Evolutionary conservation across 305 asterid genomes (phyloP), one percentile per base, ranked within the genome.

Genomic region (Striga hermonthica): DNA sequence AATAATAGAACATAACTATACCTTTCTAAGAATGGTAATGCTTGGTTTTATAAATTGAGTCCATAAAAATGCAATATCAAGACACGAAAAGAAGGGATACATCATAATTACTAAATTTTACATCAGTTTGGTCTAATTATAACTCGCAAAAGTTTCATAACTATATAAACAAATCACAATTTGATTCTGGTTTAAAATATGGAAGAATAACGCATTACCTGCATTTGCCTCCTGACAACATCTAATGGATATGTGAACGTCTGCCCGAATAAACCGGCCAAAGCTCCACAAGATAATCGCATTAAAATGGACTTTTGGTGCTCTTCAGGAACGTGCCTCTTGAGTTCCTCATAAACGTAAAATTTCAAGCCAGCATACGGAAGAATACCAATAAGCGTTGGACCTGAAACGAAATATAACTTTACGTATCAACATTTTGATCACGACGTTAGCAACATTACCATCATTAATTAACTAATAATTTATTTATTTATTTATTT

Each of bases 361-460:
- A 93, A 93, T 82, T 90, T 93, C 74, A 93, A 69, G 48, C 99
- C 96, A 68, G 99, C 97, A 62, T 93, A 93, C 34, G 97, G 99
- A 62, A 93, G 94, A 66, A 93, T 93, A 36, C 97, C 98, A 47
- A 88, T 78, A 38, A 93, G 85, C 9, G 98, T 93, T 45, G 98
- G 98, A 68, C 97, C 98, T 90, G 83, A 65, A 64, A n/a, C 44
- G 37, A 57, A 70, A 62, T 14, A n/a, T 45, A 45, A 34, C 35
- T 40, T 59, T 44, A 4, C 12, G 66, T 43, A 70, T 66, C 62
- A 52, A 45, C 2, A 16, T 57, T 64, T 41, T 39, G 49, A 61
- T 48, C 28, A 39, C n/a, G 3, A 35, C 5, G 47, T 50, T 50
- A 8, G 35, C 22, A 6, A 3, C 28, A 49, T 31, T 49, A 13